These are phyloP conservation scores for Barbatosphaeria neglecta DNA, from an alignment of 495 filamentous ascomycete species.

Conservation along the genomic window DNA sequence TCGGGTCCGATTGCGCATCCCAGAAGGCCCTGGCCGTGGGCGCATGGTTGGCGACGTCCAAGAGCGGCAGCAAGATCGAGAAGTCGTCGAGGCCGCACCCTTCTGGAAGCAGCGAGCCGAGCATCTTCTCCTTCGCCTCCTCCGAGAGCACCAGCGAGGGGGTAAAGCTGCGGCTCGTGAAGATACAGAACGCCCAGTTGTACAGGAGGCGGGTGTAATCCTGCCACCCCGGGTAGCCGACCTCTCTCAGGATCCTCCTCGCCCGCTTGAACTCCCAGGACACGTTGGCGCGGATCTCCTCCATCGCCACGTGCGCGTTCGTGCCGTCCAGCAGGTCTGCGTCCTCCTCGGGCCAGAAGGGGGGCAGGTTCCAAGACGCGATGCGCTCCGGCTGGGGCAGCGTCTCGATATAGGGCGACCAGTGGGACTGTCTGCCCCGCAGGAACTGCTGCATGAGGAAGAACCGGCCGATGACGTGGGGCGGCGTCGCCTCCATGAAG, in stretches of 20 bases:
- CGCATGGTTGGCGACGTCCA: slow-evolving; percentile 43
- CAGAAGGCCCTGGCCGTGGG: slow-evolving; percentile 29
- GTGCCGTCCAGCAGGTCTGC: slow-evolving; percentile 35
- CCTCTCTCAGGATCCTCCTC: slow-evolving; percentile 22
- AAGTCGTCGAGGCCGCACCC: slow-evolving; percentile 32
- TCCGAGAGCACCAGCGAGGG: slow-evolving; percentile 29
- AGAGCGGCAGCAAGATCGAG: slow-evolving; percentile 38
- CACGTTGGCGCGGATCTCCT: slow-evolving; percentile 29
- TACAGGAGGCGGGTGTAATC: slow-evolving; percentile 34
- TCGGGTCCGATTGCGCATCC: slow-evolving; percentile 16
- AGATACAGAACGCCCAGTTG: slow-evolving; percentile 44
- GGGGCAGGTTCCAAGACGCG: slow-evolving; percentile 24
- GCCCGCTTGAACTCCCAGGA: slow-evolving; percentile 33
- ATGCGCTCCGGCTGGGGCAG: slow-evolving; percentile 37
- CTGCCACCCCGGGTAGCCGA: slow-evolving; percentile 11
- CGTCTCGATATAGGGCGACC: slow-evolving; percentile 39
- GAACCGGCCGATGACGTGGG: slow-evolving; percentile 36
- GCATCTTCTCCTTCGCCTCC: slow-evolving; percentile 2
- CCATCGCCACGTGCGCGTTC: slow-evolving; percentile 33
- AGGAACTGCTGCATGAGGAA: slow-evolving; percentile 38
- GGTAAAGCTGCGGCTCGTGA: slow-evolving; percentile 41
- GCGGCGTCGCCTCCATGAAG: slow-evolving; percentile 25
- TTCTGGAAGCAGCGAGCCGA: slow-evolving; percentile 3
- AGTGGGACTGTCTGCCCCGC: slow-evolving; percentile 30
- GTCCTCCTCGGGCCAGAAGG: slow-evolving; percentile 35